Evolutionary conservation across 164 flowering plant species (phyloP), one percentile per base, ranked within the genome.

Genomic region (Hamamelis virginiana): DNA sequence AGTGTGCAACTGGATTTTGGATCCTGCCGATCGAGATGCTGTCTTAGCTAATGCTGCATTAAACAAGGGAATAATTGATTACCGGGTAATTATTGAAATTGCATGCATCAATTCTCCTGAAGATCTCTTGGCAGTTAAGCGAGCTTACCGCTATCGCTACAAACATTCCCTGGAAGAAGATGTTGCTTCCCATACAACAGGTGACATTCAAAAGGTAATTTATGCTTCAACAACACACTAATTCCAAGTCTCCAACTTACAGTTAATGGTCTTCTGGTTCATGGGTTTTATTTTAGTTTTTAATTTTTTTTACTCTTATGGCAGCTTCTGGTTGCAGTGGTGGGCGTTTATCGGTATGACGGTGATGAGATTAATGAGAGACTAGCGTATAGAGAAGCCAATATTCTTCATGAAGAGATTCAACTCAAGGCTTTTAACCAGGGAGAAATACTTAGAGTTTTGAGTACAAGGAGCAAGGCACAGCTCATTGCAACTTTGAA

Each of bases 391-490:
- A 68, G 81, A 9, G 90, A 86, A 69, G 93, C 90, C 56, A 83
- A 76, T 26, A 59, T 77, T 33, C 82, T 88, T 5, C 79, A 80
- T 14, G 80, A 81, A 65, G 82, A 78, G 53, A 76, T 81, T 50
- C 58, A 59, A 46, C 80, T 75, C 1, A 81, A 80, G 71, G 68
- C 70, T 6, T 77, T 44, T 56, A 72, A 62, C 50, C 65, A 88
- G 66, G 97, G 89, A 9, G 98, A 95, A 50, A 52, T 95, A 8
- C 82, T 91, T 64, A 83, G 97, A 71, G 86, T 95, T 48, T 66
- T 91, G 41, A 75, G 78, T 11, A 92, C 97, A 53, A 84, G 98
- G 83, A 95, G 98, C 90, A 94, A 88, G 81, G 74, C 89, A 21
- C 97, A 95, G 80, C 85, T 94, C 41, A 72, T 59, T 74, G 94